Evolutionary conservation across 805 yeast genomes (phyloP), one percentile per base, ranked within the genome.

Genomic region (Saturnispora quitensis): DNA sequence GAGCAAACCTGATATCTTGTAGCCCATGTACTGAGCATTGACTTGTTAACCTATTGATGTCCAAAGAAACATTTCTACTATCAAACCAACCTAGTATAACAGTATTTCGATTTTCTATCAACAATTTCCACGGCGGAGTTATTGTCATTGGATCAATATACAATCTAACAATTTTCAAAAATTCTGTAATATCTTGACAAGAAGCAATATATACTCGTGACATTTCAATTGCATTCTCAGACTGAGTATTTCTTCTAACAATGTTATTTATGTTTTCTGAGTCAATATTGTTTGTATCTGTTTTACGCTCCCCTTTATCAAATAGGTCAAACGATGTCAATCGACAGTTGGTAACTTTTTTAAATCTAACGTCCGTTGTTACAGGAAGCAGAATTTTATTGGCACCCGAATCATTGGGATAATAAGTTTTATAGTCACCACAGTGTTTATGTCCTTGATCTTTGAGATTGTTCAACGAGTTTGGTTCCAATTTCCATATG

Each of bases 51-150:
- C 54, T 58, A 15, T 54, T 51, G 15, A 54, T 31, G 8, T 61
- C 61, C 4, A 51, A 33, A 4, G 53, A n/a, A 13, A 65, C 55
- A 40, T 57, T 56, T 24, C 63, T 53, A 8, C 60, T 43, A 43
- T 65, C 68, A 53, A 55, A 66, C 69, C 69, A 66, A 1, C 66
- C 68, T 43, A 64, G 58, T 2, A 53, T 56, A n/a, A 59, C 47
- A 8, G 50, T 45, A 2, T 35, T 22, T 12, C 42, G 50, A 3
- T 50, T 35, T 5, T 27, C 25, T 5, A 57, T 10, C 4, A n/a
- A 18, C 10, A 45, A 2, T n/a, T 49, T 25, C 31, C 45, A 48
- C 15, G 48, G 22, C 3, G 43, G 35, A 2, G 50, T 40, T 6
- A 55, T 50, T 20, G 50, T 54, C 25, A 43, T 15, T 15, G 31